Evolutionary conservation across 768 basidiomycete genomes (phyloP), one percentile per base, ranked within the genome.

Genomic region (Tephrocybe rancida): DNA sequence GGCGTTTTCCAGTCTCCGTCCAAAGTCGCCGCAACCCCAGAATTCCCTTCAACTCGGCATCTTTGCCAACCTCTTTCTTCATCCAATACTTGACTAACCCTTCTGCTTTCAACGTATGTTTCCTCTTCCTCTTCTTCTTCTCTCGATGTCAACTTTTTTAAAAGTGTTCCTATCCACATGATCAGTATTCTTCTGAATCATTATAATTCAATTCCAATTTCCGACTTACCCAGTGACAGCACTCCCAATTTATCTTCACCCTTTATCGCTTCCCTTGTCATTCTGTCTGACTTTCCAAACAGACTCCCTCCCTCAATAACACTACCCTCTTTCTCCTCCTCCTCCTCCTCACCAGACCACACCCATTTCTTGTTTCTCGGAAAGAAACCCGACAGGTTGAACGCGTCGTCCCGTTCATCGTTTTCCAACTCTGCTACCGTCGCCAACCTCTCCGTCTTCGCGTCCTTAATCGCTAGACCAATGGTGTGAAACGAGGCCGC

Each of bases 211-310:
- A n/a, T n/a, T n/a, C n/a, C n/a, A n/a, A n/a, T n/a, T n/a, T n/a
- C n/a, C n/a, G n/a, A 70, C 78, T 46, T 63, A 79, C 80, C 66
- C 30, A 80, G 61, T 45, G 73, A 69, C 50, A 82, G 64, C 22
- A 80, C 68, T 25, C 81, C 81, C 55, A 80, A 59, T 67, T 80
- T 81, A 66, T 82, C 81, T 56, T 81, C 80, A 21, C 65, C 67
- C 54, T 69, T 69, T 45, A 77, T 68, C 48, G 61, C 61, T 46
- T 73, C 71, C 42, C 72, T 63, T 26, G 69, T 69, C 45, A 62
- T 52, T 52, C 62, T 63, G 60, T 71, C 67, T 44, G 61, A 60
- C 37, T 55, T 44, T 41, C 58, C 59, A 60, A 56, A 70, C 38
- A 59, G 55, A 37, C 52, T 52, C 48, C 45, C 54, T 32, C 48